phyloP scores from a whole-genome alignment of 495 filamentous ascomycete genomes.

The Trichocladium uniseriatum region DNA sequence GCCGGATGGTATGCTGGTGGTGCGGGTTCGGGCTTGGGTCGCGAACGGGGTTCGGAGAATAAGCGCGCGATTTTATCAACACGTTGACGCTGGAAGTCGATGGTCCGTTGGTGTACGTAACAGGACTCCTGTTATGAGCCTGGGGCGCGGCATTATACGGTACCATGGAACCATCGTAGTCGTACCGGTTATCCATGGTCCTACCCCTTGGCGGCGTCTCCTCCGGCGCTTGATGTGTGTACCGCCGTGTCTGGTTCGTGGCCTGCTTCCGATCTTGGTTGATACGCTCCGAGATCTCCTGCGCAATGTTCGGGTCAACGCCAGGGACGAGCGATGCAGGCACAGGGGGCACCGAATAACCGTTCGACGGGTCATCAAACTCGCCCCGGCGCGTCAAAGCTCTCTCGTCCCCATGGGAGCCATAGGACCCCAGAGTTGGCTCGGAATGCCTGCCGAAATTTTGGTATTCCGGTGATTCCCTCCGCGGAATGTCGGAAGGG shows the following conservation, averaged over 20 bases:
- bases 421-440: conserved; percentile 14
- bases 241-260: conserved; percentile 22
- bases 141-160: conserved; percentile 13
- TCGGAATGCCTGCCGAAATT: conserved; percentile 21
- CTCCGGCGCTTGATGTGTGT: conserved; percentile 30
- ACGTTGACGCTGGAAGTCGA: conserved; percentile 25
- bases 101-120: conserved; percentile 35
- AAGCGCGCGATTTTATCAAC: conserved; percentile 36
- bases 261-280: conserved; percentile 38
- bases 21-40: conserved; percentile 25
- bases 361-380: conserved; percentile 25
- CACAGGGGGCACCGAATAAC: conserved; percentile 40
- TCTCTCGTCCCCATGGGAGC: conserved; percentile 12
- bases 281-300: conserved; percentile 47
- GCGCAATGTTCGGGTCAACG: conserved; percentile 50
- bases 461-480: conserved; percentile 12
- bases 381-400: conserved; percentile 24
- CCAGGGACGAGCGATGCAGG: conserved; percentile 63
- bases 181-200: conserved; percentile 30
- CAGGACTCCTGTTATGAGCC: conserved; percentile 20
- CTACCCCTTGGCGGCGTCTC: conserved; percentile 32
- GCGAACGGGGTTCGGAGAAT: conserved; percentile 49
- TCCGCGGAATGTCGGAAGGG: conserved; percentile 1
- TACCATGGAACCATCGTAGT: conserved; percentile 16
- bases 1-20: conserved; percentile 44